Evolutionary conservation across 164 flowering plant genomes (phyloP).

Genomic region (Litsea cubeba): DNA sequence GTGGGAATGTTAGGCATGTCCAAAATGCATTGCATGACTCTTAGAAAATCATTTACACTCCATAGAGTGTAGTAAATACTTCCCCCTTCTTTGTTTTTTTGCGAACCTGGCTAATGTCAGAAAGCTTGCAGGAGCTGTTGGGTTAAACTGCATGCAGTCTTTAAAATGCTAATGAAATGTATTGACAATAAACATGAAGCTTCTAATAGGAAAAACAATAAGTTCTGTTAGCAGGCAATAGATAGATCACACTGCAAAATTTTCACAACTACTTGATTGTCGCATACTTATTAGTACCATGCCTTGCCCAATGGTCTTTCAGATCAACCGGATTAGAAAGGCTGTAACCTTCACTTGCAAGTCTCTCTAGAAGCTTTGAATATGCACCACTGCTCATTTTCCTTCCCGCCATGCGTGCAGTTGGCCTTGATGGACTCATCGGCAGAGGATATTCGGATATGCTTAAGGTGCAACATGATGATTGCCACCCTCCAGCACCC

Average conservation of each 20-base stretch:
- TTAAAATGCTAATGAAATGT: constrained; percentile 8
- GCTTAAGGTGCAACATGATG: constrained; percentile 50
- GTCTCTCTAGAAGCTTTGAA: constrained; percentile 37
- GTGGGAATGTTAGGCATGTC: background rate
- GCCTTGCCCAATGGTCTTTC: constrained; percentile 58
- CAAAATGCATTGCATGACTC: background rate
- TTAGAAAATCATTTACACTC: background rate
- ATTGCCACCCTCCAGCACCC: constrained; percentile 64
- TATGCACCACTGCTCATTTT: constrained; percentile 65
- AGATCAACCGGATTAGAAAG: constrained; percentile 44
- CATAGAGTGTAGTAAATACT: background rate
- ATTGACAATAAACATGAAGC: constrained; percentile 5
- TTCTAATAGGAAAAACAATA: background rate
- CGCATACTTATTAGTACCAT: constrained; percentile 57
- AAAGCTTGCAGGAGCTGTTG: background rate
- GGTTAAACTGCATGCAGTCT: constrained; percentile 1
- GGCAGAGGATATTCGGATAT: constrained; percentile 57
- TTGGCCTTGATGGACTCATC: constrained; percentile 45
- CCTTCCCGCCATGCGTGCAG: constrained; percentile 50
- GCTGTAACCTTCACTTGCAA: constrained; percentile 43
- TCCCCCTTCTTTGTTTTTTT: too few species aligned
- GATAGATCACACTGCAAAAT: background rate
- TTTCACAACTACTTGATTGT: constrained; percentile 35
- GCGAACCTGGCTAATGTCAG: background rate
- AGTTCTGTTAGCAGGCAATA: background rate